Evolutionary conservation across 1,284 basidiomycete species (phyloP).

Genomic region (Ganoderma leucocontextum): DNA sequence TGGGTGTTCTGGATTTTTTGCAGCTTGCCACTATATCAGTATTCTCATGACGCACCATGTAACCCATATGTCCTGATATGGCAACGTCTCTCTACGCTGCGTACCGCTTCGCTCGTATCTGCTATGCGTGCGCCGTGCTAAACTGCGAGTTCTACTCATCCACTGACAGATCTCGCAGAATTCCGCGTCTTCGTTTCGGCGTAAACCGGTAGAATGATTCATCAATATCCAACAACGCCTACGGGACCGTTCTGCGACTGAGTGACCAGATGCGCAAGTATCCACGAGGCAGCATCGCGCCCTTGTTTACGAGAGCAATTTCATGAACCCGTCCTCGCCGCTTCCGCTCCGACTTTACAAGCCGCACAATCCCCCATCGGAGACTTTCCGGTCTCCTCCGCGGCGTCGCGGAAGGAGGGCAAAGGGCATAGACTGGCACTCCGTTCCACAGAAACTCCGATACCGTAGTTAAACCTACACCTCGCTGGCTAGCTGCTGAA

Average conservation of each 20-base stretch:
- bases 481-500: not conserved
- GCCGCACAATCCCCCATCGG: constrained; percentile 2
- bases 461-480: not conserved
- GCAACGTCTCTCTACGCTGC: constrained; percentile 38
- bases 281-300: not conserved
- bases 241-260: not conserved
- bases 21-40: constrained; percentile 38
- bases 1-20: constrained; percentile 40
- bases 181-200: not conserved
- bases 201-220: not conserved
- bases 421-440: not conserved
- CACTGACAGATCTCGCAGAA: not conserved
- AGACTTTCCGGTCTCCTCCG: not conserved
- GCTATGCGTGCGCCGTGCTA: constrained; percentile 22
- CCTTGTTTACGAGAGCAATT: not conserved
- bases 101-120: constrained; percentile 33
- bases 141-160: constrained; percentile 10
- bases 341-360: not conserved
- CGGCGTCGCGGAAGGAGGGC: not conserved
- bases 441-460: constrained; percentile 14
- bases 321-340: not conserved
- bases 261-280: not conserved
- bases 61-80: constrained; percentile 44
- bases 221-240: not conserved
- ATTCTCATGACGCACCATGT: constrained; percentile 44